phyloP scores from a whole-genome alignment of 1,284 basidiomycete genomes.

The Puccinia horiana region DNA sequence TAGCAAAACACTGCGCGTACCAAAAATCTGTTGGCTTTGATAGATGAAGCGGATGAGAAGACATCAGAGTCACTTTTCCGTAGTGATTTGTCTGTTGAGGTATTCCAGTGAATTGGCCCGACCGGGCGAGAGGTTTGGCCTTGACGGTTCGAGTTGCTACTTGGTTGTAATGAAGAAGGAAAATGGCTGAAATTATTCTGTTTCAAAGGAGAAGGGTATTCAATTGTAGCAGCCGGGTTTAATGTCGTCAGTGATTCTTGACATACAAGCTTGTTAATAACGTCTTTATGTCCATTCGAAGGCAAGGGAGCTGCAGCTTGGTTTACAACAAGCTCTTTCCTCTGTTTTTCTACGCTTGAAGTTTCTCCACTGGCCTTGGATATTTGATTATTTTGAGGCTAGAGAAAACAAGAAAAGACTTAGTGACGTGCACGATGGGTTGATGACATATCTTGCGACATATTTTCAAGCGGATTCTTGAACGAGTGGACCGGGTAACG shows the following conservation, averaged over 20 bases:
- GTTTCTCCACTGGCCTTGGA: not conserved
- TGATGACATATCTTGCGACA: not conserved
- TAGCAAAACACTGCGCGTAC: not conserved
- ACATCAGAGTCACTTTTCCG: not conserved
- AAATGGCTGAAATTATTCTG: not conserved
- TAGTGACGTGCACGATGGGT: not conserved
- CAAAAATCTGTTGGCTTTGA: not conserved
- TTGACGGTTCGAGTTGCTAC: not conserved
- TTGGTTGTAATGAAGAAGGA: not conserved
- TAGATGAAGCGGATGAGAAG: not conserved
- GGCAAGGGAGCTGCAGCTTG: not conserved
- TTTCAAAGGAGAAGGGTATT: not conserved
- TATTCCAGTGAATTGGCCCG: not conserved
- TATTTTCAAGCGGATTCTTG: not conserved
- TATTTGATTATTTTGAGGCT: not conserved
- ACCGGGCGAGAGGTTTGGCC: not conserved
- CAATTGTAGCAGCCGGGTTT: not conserved
- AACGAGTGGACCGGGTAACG: not conserved
- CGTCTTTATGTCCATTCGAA: not conserved
- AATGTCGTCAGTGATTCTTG: not conserved
- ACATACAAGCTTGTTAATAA: not conserved
- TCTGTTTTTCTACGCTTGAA: not conserved
- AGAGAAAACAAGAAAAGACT: not conserved
- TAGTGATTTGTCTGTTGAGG: not conserved
- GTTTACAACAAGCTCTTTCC: not conserved